Conservation (phyloP, 2,329 filamentous ascomycete species). For the Sordariomycetes sp. region DNA sequence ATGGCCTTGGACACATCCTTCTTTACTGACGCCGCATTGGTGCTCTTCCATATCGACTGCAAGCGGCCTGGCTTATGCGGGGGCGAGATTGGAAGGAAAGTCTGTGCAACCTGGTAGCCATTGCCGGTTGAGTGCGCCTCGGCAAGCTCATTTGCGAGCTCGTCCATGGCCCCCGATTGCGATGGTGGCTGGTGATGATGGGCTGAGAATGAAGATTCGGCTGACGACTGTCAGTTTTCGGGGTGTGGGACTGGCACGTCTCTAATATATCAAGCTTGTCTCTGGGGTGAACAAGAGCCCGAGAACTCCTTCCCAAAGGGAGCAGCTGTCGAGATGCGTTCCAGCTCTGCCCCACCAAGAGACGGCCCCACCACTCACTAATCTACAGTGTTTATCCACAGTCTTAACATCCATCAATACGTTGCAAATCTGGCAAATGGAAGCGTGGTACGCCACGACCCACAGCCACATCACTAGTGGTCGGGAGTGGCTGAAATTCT, state of each 20-base stretch:
- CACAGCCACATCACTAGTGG: not conserved
- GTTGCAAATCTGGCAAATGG: not conserved
- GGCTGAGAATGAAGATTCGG: not conserved
- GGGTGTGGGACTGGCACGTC: too few relatives aligned
- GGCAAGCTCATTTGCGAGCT: slow-evolving; percentile 63
- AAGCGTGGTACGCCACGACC: not conserved
- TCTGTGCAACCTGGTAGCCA: slow-evolving; percentile 64
- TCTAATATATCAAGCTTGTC: too few relatives aligned
- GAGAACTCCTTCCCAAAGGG: not conserved
- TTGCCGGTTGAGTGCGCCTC: slow-evolving; percentile 53
- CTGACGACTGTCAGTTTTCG: not conserved
- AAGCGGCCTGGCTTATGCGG: slow-evolving; percentile 53
- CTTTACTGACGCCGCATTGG: slow-evolving; percentile 54
- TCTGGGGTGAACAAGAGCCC: not conserved
- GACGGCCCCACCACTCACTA: not conserved
- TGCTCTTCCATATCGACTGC: slow-evolving; percentile 58
- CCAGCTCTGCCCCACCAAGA: not conserved
- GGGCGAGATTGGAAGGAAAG: slow-evolving; percentile 61
- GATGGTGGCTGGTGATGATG: not conserved
- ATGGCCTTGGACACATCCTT: slow-evolving; percentile 66
- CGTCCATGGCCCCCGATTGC: slow-evolving; percentile 45
- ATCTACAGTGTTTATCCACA: not conserved
- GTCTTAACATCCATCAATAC: not conserved
- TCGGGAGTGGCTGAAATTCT: slow-evolving; percentile 1
- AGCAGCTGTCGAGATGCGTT: not conserved